These are phyloP conservation scores for Lycium ferocissimum DNA, from an alignment of 257 asterid species.

Conservation along the genomic window DNA sequence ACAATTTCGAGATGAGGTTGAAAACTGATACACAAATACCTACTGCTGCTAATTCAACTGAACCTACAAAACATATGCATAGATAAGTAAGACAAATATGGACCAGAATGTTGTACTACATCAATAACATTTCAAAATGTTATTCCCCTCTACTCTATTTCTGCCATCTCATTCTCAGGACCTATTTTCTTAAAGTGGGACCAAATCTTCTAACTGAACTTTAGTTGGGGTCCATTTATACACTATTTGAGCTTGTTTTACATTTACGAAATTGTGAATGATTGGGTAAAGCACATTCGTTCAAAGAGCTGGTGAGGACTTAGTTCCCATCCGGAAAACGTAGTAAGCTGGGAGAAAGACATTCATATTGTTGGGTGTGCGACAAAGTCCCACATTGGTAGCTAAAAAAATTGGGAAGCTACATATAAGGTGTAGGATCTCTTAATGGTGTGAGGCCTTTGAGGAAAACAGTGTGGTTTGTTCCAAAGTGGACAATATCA, in stretches of 20 bases:
- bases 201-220: not conserved
- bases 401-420: too few species aligned
- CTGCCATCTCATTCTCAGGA: not conserved
- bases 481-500: too few species aligned
- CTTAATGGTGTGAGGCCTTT: too few species aligned
- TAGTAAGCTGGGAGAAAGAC: too few species aligned
- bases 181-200: not conserved
- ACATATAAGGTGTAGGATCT: too few species aligned
- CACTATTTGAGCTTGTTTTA: not conserved
- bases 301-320: too few species aligned
- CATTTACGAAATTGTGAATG: not conserved
- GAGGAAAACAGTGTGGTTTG: too few species aligned
- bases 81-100: not conserved
- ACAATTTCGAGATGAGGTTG: constrained; percentile 85
- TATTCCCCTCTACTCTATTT: not conserved
- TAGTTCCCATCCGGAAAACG: too few species aligned
- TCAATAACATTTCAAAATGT: not conserved
- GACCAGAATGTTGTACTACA: not conserved
- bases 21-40: constrained; percentile 93
- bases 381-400: too few species aligned
- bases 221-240: not conserved
- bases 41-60: constrained; percentile 93
- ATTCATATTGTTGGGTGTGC: too few species aligned
- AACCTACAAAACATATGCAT: constrained; percentile 53
- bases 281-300: too few species aligned